Base-by-base conservation (phyloP, 2,329 filamentous ascomycete species). In the Phaeosphaeriaceae sp. region DNA sequence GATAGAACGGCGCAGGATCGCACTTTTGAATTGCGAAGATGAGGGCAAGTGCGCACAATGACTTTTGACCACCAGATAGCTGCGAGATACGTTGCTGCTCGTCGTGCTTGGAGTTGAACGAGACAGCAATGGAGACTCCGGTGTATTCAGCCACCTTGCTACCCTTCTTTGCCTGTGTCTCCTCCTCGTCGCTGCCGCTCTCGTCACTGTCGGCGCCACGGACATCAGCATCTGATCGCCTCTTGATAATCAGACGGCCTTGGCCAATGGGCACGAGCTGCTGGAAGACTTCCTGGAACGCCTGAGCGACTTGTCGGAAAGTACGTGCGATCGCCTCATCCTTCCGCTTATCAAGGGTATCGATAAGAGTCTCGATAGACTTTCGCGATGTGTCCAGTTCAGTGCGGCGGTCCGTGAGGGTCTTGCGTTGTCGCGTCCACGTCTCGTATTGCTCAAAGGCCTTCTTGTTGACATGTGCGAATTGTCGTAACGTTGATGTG, bases 1-100 rank as follows among this genome's bases (percentile, higher is more conserved):
- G 94, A 77, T 99, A 97, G 85, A 99, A 98, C 1, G 95, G 95
- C 47, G 94, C 96, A 10, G 94, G 95, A 77, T 99, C 95, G 59
- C 94, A 97, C 68, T 94, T 92, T 79, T 99, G 95, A 68, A 99
- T 96, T n/a, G 95, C 95, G 76, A 99, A 99, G 68, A 99, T 96
- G 52, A 99, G 88, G 47, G 95, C 96, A n/a, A 99, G 87, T 10
- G 95, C 95, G 78, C 94, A 98, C 62, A 98, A 84, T 87, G 93
- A 97, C 86, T 99, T 99, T 74, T 99, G 95, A 30, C 95, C 95
- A 83, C 95, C 95, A 69, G 92, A 96, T 63, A 99, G 88, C 79
- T 99, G 95, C 79, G 97, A 93, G 70, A 99, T 98, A 63, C 93
- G 91, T 77, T 99, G 95, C 79, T 99, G 95, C 75, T 99, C 95